These are phyloP conservation scores for Ceratocystis diversiconidia DNA, from an alignment of 2,329 filamentous ascomycete genomes.

Conservation along the genomic window DNA sequence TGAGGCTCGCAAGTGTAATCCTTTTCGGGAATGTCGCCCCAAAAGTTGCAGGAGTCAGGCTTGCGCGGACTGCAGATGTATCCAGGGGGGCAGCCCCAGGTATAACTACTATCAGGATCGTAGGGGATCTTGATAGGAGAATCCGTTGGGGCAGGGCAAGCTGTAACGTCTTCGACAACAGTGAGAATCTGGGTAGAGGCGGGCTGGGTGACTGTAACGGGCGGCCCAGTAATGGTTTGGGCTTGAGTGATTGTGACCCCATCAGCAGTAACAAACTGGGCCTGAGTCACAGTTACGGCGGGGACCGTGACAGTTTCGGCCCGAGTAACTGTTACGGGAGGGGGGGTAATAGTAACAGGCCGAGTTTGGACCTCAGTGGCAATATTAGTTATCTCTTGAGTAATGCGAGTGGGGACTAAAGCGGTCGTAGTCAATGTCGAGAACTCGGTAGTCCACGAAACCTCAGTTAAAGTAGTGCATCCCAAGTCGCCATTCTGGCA, in stretches of 20 bases:
- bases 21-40: conserved; percentile 32
- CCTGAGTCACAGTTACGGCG: conserved; percentile 13
- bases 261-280: conserved; percentile 5
- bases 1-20: conserved; percentile 34
- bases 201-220: conserved; percentile 24
- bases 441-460: conserved; percentile 20
- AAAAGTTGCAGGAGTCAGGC: conserved; percentile 37
- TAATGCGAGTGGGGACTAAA: conserved; percentile 15
- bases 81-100: conserved; percentile 41
- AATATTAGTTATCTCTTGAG: conserved; percentile 17
- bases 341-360: conserved; percentile 23
- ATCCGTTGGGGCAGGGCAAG: conserved; percentile 25
- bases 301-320: conserved; percentile 19
- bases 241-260: conserved; percentile 18
- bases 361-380: conserved; percentile 19
- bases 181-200: conserved; percentile 21
- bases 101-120: conserved; percentile 29
- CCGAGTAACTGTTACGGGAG: conserved; percentile 17
- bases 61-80: conserved; percentile 39
- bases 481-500: background rate
- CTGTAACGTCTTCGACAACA: conserved; percentile 23
- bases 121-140: conserved; percentile 25
- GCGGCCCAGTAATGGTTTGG: conserved; percentile 24
- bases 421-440: conserved; percentile 19
- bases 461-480: conserved; percentile 10